phyloP scores from a whole-genome alignment of 371 early-diverging fungal species.

The Mycotypha africana region DNA sequence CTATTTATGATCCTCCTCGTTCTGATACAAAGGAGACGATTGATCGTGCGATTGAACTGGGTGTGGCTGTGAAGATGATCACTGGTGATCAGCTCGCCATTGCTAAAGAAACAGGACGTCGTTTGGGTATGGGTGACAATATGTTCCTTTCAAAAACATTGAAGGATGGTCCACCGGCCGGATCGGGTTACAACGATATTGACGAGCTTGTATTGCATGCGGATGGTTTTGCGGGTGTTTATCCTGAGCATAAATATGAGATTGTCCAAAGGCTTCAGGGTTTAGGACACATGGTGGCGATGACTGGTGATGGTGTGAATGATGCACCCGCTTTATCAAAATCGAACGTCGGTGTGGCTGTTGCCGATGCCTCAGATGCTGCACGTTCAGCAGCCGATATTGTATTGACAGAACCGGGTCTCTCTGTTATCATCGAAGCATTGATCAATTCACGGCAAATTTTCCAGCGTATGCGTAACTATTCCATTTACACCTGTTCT shows the following conservation, averaged over 20 bases:
- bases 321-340: constrained; percentile 87
- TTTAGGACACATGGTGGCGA: constrained; percentile 68
- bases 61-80: constrained; percentile 88
- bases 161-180: constrained; percentile 53
- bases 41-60: constrained; percentile 70
- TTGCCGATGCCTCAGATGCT: constrained; percentile 67
- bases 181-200: constrained; percentile 60
- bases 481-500: constrained; percentile 44
- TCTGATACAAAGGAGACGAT: constrained; percentile 72
- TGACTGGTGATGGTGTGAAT: constrained; percentile 94
- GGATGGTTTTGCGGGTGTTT: constrained; percentile 81
- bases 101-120: constrained; percentile 73
- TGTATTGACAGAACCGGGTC: constrained; percentile 66
- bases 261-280: constrained; percentile 83
- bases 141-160: constrained; percentile 65
- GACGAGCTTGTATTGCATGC: constrained; percentile 72
- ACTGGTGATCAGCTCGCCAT: constrained; percentile 89
- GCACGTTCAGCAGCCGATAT: constrained; percentile 67
- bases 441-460: constrained; percentile 52
- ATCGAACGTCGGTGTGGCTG: constrained; percentile 72
- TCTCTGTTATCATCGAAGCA: constrained; percentile 58
- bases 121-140: constrained; percentile 58
- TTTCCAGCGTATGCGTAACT: constrained; percentile 56
- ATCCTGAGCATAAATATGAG: constrained; percentile 87
- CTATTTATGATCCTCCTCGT: constrained; percentile 83